Percentiles rank a stretch among this genome's conserved stretches.
phyloP scores from a whole-genome alignment of 2,329 filamentous ascomycete species.

The Colletotrichum falcatum region DNA sequence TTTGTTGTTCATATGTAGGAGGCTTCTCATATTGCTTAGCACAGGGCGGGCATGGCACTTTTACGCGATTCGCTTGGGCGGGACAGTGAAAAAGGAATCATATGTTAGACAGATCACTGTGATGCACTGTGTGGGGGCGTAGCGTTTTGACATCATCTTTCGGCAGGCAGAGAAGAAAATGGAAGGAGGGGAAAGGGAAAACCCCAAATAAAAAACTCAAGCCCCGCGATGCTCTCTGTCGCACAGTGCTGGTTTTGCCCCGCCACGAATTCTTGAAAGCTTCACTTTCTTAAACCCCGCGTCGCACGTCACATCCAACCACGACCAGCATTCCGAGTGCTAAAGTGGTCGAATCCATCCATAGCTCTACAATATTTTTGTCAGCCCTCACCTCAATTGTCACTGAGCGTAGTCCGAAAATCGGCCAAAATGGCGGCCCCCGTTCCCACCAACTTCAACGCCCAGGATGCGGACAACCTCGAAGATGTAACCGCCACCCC shows the following conservation, averaged over 20 bases:
- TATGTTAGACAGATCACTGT: too few species aligned
- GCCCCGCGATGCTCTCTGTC: conserved; percentile 22
- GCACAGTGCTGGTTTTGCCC: conserved; percentile 20
- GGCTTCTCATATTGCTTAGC: too few species aligned
- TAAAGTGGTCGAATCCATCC: neutral
- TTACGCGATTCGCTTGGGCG: too few species aligned
- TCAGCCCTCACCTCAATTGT: neutral
- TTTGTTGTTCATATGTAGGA: too few species aligned
- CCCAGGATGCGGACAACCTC: conserved; percentile 67
- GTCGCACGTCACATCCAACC: conserved; percentile 6
- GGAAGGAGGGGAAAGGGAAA: conserved; percentile 9
- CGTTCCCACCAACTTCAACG: conserved; percentile 68
- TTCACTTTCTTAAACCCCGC: conserved; percentile 1
- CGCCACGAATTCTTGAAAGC: conserved; percentile 27
- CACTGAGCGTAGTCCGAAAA: neutral
- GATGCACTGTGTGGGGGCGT: conserved; percentile 2
- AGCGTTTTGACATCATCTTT: conserved; percentile 12
- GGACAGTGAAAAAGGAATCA: neutral
- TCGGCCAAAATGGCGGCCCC: conserved; percentile 23
- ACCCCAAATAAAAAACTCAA: neutral
- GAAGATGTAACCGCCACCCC: conserved; percentile 62
- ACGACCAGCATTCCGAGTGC: neutral
- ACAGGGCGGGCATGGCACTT: too few species aligned
- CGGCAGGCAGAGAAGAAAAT: neutral
- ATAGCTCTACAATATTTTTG: neutral